A percentile compares a stretch with the other conserved stretches of the same genome.
phyloP scores from a whole-genome alignment of 371 early-diverging fungal genomes.

The Mortierella sp. region DNA sequence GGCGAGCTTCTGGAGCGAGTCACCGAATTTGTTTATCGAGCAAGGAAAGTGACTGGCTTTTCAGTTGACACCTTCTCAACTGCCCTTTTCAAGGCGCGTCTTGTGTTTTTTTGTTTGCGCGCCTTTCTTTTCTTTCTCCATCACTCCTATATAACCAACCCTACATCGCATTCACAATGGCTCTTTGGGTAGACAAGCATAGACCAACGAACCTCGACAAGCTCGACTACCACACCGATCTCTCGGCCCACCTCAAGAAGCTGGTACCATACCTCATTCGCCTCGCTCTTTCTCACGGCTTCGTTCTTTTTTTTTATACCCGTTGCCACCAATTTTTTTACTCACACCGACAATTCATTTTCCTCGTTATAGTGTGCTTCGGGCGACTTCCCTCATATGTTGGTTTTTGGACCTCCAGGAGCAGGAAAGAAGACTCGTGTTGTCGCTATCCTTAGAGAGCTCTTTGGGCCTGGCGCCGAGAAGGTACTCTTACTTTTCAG shows the following conservation, averaged over 20 bases:
- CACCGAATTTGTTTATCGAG: conserved; percentile 9
- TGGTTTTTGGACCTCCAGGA: conserved; percentile 98
- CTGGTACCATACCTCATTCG: conserved; percentile 68
- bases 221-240: conserved; percentile 85
- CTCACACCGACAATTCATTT: background rate
- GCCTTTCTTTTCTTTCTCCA: background rate
- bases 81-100: background rate
- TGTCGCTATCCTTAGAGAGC: conserved; percentile 83
- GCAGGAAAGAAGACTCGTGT: conserved; percentile 98
- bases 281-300: background rate
- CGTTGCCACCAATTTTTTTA: conserved; percentile 3
- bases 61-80: background rate
- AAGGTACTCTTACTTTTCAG: conserved; percentile 68
- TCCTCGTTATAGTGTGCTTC: conserved; percentile 70
- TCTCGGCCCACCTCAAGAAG: conserved; percentile 81
- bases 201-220: conserved; percentile 90
- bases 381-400: conserved; percentile 94
- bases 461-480: conserved; percentile 95
- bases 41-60: background rate
- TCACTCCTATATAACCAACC: background rate
- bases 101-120: background rate
- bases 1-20: background rate
- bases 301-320: conserved; percentile 2
- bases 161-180: conserved; percentile 60
- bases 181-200: conserved; percentile 98